Evolutionary conservation across 2,329 filamentous ascomycete genomes (phyloP).

Genomic region (Aspergillus sp.): DNA sequence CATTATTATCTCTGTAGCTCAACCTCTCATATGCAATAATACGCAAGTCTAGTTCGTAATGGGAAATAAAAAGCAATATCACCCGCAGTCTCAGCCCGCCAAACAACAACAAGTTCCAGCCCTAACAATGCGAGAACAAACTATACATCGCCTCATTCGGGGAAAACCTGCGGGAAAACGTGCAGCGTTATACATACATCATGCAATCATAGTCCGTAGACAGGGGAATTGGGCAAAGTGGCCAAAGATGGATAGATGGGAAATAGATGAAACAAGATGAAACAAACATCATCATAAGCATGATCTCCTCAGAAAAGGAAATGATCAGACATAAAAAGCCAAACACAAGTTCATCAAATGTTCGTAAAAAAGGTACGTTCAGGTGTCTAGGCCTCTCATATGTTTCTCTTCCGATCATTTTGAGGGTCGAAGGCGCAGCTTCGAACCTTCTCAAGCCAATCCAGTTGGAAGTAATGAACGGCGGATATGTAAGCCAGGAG

Average conservation of each 20-base stretch:
- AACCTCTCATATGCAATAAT: slow-evolving; percentile 12
- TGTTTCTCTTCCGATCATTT: slow-evolving; percentile 1
- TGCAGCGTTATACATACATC: slow-evolving; percentile 37
- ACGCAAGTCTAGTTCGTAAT: slow-evolving; percentile 12
- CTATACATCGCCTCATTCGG: slow-evolving; percentile 23
- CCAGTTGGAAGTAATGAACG: slow-evolving; percentile 26
- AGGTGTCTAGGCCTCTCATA: not conserved
- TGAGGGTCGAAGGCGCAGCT: slow-evolving; percentile 18
- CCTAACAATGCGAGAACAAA: slow-evolving; percentile 20
- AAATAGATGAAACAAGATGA: slow-evolving; percentile 20
- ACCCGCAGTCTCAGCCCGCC: not conserved
- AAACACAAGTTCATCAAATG: slow-evolving; percentile 5
- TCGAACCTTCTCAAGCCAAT: slow-evolving; percentile 30
- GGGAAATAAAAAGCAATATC: slow-evolving; percentile 8
- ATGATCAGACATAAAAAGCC: slow-evolving; percentile 1
- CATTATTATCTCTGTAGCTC: not conserved
- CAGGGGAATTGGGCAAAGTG: slow-evolving; percentile 16
- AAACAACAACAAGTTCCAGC: slow-evolving; percentile 13
- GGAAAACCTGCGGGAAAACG: slow-evolving; percentile 16
- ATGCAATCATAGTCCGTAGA: slow-evolving; percentile 35
- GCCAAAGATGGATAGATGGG: slow-evolving; percentile 7
- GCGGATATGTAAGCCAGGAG: slow-evolving; percentile 24
- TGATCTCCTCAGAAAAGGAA: slow-evolving; percentile 9
- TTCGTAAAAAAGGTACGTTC: not conserved
- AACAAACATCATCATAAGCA: slow-evolving; percentile 20